Evolutionary conservation across 2,329 filamentous ascomycete genomes (phyloP).

Genomic region (Blastomyces gilchristii): DNA sequence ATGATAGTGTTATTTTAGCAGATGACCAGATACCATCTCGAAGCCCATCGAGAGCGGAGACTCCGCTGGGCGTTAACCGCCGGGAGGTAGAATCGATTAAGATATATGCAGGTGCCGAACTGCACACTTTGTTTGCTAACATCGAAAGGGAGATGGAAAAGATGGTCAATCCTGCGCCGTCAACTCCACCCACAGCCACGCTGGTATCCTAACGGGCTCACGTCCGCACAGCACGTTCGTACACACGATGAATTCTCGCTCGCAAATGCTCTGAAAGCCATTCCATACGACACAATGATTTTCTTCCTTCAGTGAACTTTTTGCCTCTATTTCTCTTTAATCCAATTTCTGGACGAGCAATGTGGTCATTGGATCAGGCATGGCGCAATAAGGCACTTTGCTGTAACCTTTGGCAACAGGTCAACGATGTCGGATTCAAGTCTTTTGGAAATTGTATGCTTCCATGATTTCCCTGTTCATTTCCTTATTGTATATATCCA

Average conservation of each 20-base stretch:
- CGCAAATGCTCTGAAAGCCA: neutral
- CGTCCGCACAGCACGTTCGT: neutral
- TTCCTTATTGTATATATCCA: neutral
- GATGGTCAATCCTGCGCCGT: conserved; percentile 25
- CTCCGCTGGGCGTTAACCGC: conserved; percentile 23
- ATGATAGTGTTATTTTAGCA: conserved; percentile 7
- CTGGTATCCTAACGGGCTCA: neutral
- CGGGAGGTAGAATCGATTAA: conserved; percentile 53
- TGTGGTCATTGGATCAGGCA: neutral
- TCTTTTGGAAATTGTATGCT: neutral
- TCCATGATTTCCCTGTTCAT: neutral
- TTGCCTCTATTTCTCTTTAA: neutral
- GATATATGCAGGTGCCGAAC: conserved; percentile 57
- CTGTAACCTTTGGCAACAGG: neutral
- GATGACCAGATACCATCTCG: conserved; percentile 40
- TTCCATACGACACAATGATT: neutral
- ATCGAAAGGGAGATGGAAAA: conserved; percentile 51
- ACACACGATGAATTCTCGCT: neutral
- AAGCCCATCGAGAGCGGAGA: conserved; percentile 44
- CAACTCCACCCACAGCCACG: conserved; percentile 3
- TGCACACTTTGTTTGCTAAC: conserved; percentile 56
- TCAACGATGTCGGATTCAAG: neutral
- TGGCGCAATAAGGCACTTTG: neutral
- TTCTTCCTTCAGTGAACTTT: neutral
- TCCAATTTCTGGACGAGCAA: neutral